Evolutionary conservation across 2,329 filamentous ascomycete species (phyloP).

Genomic region (Aureobasidium sp.): DNA sequence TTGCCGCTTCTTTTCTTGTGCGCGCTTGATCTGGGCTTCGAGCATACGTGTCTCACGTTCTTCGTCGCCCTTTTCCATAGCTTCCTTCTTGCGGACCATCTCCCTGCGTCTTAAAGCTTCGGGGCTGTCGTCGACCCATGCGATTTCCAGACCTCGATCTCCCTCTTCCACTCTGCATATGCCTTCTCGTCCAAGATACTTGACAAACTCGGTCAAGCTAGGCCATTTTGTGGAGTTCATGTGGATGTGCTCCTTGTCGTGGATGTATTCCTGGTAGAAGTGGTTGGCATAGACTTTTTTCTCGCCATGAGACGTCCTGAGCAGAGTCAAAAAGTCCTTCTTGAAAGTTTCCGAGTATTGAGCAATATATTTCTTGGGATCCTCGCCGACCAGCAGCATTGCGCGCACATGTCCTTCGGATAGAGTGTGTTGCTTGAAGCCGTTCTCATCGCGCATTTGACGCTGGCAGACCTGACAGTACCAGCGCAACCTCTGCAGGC

Average conservation of each 20-base stretch:
- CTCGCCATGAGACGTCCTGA: slow-evolving; percentile 81
- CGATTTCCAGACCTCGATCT: slow-evolving; percentile 75
- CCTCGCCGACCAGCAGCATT: slow-evolving; percentile 80
- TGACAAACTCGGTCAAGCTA: slow-evolving; percentile 82
- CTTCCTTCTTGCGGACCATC: slow-evolving; percentile 73
- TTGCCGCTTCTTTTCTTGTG: slow-evolving; percentile 56
- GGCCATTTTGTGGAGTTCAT: slow-evolving; percentile 93
- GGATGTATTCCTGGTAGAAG: slow-evolving; percentile 93
- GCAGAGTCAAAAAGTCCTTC: slow-evolving; percentile 66
- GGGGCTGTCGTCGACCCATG: slow-evolving; percentile 87
- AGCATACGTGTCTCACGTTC: slow-evolving; percentile 80
- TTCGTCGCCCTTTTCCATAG: slow-evolving; percentile 84
- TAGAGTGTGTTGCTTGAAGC: slow-evolving; percentile 74
- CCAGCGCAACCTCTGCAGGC: slow-evolving; percentile 75
- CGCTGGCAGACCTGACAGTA: slow-evolving; percentile 77
- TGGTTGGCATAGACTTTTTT: slow-evolving; percentile 84
- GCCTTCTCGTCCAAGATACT: slow-evolving; percentile 76
- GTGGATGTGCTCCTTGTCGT: slow-evolving; percentile 79
- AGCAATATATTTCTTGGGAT: slow-evolving; percentile 76
- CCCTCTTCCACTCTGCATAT: slow-evolving; percentile 87
- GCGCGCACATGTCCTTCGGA: slow-evolving; percentile 83
- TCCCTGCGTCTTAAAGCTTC: slow-evolving; percentile 77
- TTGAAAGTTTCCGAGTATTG: slow-evolving; percentile 77
- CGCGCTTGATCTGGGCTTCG: slow-evolving; percentile 73
- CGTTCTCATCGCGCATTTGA: slow-evolving; percentile 79